Evolutionary conservation across 352 stramenopile genomes (phyloP).

Genomic region (Phytophthora tubulina): DNA sequence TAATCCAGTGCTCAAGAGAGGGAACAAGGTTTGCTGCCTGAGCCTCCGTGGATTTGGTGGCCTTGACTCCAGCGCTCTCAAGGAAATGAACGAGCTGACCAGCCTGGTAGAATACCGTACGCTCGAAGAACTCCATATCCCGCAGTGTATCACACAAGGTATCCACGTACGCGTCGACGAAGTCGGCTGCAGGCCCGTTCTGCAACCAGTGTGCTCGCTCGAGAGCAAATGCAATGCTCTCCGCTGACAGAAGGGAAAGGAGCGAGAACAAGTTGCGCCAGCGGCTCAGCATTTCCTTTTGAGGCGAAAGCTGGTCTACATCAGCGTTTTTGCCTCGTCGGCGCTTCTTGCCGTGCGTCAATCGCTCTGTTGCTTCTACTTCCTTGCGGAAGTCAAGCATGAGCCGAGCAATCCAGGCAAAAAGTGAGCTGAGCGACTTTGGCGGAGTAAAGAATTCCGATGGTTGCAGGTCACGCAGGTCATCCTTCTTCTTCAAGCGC

Average conservation of each 20-base stretch:
- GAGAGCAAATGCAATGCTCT: slow-evolving; percentile 74
- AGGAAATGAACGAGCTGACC: slow-evolving; percentile 68
- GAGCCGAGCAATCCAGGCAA: slow-evolving; percentile 63
- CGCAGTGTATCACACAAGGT: slow-evolving; percentile 54
- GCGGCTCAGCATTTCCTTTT: slow-evolving; percentile 57
- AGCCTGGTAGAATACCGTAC: slow-evolving; percentile 70
- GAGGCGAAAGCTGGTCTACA: slow-evolving; percentile 39
- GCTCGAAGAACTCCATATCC: slow-evolving; percentile 68
- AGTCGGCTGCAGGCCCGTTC: slow-evolving; percentile 51
- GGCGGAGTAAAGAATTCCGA: slow-evolving; percentile 72
- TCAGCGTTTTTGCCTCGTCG: slow-evolving; percentile 50
- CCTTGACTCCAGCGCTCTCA: slow-evolving; percentile 39
- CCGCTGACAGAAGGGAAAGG: slow-evolving; percentile 60
- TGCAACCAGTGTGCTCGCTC: slow-evolving; percentile 52
- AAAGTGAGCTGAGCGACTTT: slow-evolving; percentile 49
- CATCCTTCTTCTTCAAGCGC: slow-evolving; percentile 48
- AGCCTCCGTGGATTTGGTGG: slow-evolving; percentile 43
- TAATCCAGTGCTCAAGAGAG: slow-evolving; percentile 51
- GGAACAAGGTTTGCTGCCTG: slow-evolving; percentile 32
- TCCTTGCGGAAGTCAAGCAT: slow-evolving; percentile 62
- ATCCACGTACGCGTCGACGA: slow-evolving; percentile 60
- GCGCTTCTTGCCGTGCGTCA: slow-evolving; percentile 59
- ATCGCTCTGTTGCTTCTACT: slow-evolving; percentile 45
- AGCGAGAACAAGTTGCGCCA: slow-evolving; percentile 84
- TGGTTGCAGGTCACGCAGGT: slow-evolving; percentile 62